These are phyloP conservation scores for Barbatosphaeria neglecta DNA, from an alignment of 495 filamentous ascomycete genomes.

Conservation along the genomic window DNA sequence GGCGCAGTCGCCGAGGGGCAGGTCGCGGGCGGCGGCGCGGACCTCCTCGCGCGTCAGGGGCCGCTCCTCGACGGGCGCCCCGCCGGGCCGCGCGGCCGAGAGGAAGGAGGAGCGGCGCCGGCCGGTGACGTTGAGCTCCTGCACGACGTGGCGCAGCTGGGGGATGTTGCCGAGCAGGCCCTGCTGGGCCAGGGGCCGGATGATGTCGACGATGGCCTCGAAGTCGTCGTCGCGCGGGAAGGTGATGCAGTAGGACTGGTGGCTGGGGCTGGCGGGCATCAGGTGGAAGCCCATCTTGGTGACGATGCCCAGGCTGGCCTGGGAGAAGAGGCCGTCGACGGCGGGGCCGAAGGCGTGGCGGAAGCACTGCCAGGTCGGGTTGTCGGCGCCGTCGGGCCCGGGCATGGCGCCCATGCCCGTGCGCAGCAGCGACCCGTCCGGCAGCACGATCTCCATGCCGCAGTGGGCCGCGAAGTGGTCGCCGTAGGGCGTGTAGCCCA, in stretches of 20 bases:
- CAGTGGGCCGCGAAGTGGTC: slow-evolving; percentile 46
- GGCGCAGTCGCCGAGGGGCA: slow-evolving; percentile 23
- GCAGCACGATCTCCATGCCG: slow-evolving; percentile 46
- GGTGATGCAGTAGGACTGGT: slow-evolving; percentile 42
- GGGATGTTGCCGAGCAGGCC: slow-evolving; percentile 42
- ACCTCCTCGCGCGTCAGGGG: slow-evolving; percentile 26
- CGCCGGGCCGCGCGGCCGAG: not conserved
- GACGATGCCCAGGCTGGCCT: slow-evolving; percentile 47
- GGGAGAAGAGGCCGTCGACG: slow-evolving; percentile 46
- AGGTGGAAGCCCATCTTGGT: slow-evolving; percentile 45
- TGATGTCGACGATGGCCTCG: slow-evolving; percentile 36
- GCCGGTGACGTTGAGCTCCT: slow-evolving; percentile 32
- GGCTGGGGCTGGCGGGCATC: slow-evolving; percentile 36
- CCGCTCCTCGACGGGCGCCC: too few relatives aligned
- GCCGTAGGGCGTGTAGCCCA: slow-evolving; percentile 41
- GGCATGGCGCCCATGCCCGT: slow-evolving; percentile 50
- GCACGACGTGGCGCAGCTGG: slow-evolving; percentile 34
- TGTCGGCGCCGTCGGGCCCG: slow-evolving; percentile 21
- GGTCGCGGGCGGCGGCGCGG: slow-evolving; percentile 17
- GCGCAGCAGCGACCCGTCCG: slow-evolving; percentile 40
- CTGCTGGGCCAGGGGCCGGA: slow-evolving; percentile 34
- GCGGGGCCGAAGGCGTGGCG: slow-evolving; percentile 45
- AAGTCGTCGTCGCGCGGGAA: slow-evolving; percentile 42
- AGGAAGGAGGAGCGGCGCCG: slow-evolving; percentile 20
- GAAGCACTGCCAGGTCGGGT: slow-evolving; percentile 39